Evolutionary conservation across 495 filamentous ascomycete genomes (phyloP).

Genomic region (Tetracladium setigerum): DNA sequence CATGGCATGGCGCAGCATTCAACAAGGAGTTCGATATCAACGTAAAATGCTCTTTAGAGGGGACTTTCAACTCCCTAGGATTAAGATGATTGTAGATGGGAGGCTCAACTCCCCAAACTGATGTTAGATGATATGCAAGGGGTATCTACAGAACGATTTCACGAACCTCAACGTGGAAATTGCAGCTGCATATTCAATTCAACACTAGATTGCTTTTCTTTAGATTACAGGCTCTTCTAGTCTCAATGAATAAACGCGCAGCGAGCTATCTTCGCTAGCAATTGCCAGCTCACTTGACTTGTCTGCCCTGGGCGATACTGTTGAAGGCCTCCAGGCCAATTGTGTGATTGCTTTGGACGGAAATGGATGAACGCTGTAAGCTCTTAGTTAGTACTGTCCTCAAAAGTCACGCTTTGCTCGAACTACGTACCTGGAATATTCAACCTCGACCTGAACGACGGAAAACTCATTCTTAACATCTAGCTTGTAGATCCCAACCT

Average conservation of each 20-base stretch:
- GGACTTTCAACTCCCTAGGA: too few species aligned
- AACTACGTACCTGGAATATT: constrained; percentile 36
- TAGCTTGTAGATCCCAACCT: constrained; percentile 36
- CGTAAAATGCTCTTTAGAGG: too few species aligned
- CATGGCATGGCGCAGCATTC: too few species aligned
- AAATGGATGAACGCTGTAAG: constrained; percentile 45
- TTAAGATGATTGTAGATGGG: too few species aligned
- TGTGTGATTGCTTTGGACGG: constrained; percentile 69
- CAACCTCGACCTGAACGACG: constrained; percentile 33
- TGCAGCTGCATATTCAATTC: too few species aligned
- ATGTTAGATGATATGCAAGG: background rate
- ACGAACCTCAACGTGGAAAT: too few species aligned
- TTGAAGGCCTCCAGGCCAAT: constrained; percentile 64
- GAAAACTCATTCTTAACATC: constrained; percentile 25
- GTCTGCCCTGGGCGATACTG: constrained; percentile 1
- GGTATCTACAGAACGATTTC: too few species aligned
- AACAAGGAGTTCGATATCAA: too few species aligned
- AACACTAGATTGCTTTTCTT: too few species aligned
- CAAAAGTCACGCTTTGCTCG: constrained; percentile 2
- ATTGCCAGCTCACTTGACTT: constrained; percentile 28
- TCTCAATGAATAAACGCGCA: constrained; percentile 58
- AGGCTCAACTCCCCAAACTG: too few species aligned
- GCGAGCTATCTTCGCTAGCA: constrained; percentile 75
- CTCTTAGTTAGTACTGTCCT: constrained; percentile 7
- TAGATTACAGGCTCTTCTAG: too few species aligned